Conservation (phyloP, 2,329 filamentous ascomycete genomes). For the Trichoderma simmonsii region DNA sequence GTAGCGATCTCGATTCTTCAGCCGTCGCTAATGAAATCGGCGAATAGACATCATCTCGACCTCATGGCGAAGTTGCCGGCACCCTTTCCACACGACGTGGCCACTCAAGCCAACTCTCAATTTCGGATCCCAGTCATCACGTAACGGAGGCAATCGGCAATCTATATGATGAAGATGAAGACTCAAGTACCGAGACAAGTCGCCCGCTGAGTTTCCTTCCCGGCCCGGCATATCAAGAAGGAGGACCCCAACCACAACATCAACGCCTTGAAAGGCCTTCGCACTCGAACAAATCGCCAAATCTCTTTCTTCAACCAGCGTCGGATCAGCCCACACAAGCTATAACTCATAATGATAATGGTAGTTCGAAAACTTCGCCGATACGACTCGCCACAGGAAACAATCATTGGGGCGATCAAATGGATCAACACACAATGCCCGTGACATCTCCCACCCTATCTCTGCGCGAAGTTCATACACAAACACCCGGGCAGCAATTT, state of each 20-base stretch:
- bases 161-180: conserved; percentile 76
- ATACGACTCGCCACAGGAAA: conserved; percentile 39
- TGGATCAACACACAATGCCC: conserved; percentile 41
- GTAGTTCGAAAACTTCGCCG: conserved; percentile 42
- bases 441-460: conserved; percentile 52
- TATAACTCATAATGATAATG: conserved; percentile 29
- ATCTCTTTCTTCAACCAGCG: conserved; percentile 43
- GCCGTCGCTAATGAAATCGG: conserved; percentile 18
- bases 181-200: conserved; percentile 53
- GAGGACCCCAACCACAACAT: conserved; percentile 37
- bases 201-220: conserved; percentile 73
- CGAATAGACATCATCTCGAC: conserved; percentile 55
- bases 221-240: conserved; percentile 53
- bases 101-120: conserved; percentile 57
- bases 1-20: conserved; percentile 11
- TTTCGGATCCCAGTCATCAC: conserved; percentile 89
- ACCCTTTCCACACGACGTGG: conserved; percentile 58
- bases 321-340: conserved; percentile 35
- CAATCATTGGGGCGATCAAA: conserved; percentile 41
- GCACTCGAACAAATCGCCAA: conserved; percentile 38
- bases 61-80: conserved; percentile 52
- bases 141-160: conserved; percentile 92
- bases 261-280: conserved; percentile 19
- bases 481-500: conserved; percentile 64
- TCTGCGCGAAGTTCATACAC: conserved; percentile 53